These are phyloP conservation scores for Coprinopsis strossmayeri DNA, from an alignment of 768 basidiomycete genomes.

Conservation along the genomic window DNA sequence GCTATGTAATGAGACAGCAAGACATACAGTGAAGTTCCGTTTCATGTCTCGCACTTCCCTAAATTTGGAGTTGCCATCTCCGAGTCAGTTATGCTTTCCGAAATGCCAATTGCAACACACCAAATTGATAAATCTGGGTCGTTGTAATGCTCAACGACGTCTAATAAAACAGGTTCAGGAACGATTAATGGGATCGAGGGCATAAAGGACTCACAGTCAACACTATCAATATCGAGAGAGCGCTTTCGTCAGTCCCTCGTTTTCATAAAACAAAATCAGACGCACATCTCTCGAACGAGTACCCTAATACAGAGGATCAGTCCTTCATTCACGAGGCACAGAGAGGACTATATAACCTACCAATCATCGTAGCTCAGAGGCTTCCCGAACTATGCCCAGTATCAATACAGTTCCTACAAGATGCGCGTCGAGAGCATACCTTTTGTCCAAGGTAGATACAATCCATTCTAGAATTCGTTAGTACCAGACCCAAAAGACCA, in stretches of 20 bases:
- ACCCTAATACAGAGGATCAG: slow-evolving; percentile 43
- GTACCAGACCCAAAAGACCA: background rate
- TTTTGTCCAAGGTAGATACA: slow-evolving; percentile 97
- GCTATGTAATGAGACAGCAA: slow-evolving; percentile 5
- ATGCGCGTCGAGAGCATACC: slow-evolving; percentile 29
- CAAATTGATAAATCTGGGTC: slow-evolving; percentile 87
- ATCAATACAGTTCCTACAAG: background rate
- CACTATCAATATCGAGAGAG: slow-evolving; percentile 36
- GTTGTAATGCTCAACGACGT: slow-evolving; percentile 65
- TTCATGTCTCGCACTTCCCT: slow-evolving; percentile 90
- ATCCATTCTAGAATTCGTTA: slow-evolving; percentile 59
- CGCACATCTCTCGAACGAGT: slow-evolving; percentile 69
- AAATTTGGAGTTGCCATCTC: slow-evolving; percentile 7
- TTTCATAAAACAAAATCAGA: slow-evolving; percentile 6
- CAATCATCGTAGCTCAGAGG: slow-evolving; percentile 50
- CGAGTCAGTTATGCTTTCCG: background rate
- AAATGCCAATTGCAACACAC: slow-evolving; percentile 33
- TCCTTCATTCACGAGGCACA: no score
- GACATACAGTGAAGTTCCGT: slow-evolving; percentile 74
- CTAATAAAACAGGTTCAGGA: slow-evolving; percentile 26
- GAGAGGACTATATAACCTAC: no score
- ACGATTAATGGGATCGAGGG: background rate
- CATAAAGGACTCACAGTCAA: slow-evolving; percentile 51
- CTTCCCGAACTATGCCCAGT: slow-evolving; percentile 52
- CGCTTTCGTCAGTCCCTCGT: background rate